Evolutionary conservation across 352 stramenopile genomes (phyloP).

Genomic region (Pythium rishiriense): DNA sequence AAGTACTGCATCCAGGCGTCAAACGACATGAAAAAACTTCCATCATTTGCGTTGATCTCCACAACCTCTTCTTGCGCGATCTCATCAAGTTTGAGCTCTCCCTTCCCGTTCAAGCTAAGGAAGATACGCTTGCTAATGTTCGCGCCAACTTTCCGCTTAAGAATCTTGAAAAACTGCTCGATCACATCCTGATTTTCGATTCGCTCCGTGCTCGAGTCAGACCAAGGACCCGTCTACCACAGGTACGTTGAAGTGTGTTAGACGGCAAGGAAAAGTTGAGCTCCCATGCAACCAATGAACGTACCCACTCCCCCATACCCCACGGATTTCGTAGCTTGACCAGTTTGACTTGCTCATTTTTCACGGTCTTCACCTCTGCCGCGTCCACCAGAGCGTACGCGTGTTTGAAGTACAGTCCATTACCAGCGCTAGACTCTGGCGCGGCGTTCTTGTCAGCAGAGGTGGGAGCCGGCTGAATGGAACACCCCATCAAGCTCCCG

Average conservation of each 20-base stretch:
- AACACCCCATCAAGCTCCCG: constrained; percentile 91
- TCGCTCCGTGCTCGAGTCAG: constrained; percentile 75
- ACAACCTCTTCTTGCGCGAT: constrained; percentile 76
- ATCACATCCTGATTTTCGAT: constrained; percentile 81
- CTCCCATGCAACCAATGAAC: not conserved
- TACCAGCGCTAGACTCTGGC: constrained; percentile 74
- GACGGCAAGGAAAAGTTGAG: not conserved
- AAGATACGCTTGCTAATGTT: constrained; percentile 73
- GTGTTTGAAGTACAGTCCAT: constrained; percentile 87
- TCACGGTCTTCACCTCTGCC: constrained; percentile 62
- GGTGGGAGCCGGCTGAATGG: constrained; percentile 77
- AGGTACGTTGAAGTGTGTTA: not conserved
- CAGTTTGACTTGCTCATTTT: constrained; percentile 54
- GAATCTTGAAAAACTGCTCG: constrained; percentile 68
- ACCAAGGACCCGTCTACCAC: constrained; percentile 79
- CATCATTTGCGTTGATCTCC: constrained; percentile 84
- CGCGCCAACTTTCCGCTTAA: constrained; percentile 62
- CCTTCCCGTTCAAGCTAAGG: constrained; percentile 48
- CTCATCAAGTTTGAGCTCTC: constrained; percentile 55
- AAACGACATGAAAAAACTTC: constrained; percentile 93
- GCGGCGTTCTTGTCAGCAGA: constrained; percentile 55
- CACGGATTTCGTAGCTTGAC: constrained; percentile 90
- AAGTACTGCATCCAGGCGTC: constrained; percentile 88
- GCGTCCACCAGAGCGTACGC: constrained; percentile 86
- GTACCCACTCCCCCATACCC: constrained; percentile 91